Conservation (phyloP, 768 basidiomycete species). For the Trametopsis cervina region DNA sequence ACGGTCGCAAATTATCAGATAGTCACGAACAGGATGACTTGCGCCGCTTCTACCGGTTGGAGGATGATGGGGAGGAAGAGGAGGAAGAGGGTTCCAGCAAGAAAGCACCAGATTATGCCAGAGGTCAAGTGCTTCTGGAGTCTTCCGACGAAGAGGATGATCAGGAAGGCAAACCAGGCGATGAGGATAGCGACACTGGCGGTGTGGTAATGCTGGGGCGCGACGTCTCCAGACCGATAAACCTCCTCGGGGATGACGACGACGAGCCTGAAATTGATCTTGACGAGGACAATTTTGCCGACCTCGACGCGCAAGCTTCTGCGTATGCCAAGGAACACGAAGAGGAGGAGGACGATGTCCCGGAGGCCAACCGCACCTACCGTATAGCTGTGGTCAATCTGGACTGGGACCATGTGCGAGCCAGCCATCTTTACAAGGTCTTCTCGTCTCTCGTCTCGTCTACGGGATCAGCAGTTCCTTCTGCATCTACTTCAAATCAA, state of each 20-base stretch:
- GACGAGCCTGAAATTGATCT: slow-evolving; percentile 62
- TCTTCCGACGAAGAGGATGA: slow-evolving; percentile 76
- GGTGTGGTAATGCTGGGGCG: slow-evolving; percentile 46
- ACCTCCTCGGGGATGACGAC: slow-evolving; percentile 28
- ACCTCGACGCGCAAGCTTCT: slow-evolving; percentile 68
- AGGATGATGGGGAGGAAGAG: slow-evolving; percentile 35
- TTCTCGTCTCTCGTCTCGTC: slow-evolving; percentile 80
- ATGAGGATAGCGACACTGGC: slow-evolving; percentile 38
- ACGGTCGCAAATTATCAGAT: slow-evolving; percentile 67
- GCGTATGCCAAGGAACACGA: slow-evolving; percentile 40
- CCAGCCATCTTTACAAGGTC: slow-evolving; percentile 85
- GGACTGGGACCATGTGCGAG: slow-evolving; percentile 96
- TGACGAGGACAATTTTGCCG: slow-evolving; percentile 67
- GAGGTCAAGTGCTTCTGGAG: slow-evolving; percentile 81
- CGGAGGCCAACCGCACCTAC: slow-evolving; percentile 42
- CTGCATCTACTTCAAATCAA: slow-evolving; percentile 10
- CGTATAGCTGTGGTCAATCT: slow-evolving; percentile 90
- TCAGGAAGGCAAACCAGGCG: slow-evolving; percentile 20
- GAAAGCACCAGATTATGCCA: slow-evolving; percentile 69
- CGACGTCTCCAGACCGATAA: slow-evolving; percentile 36
- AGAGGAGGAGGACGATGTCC: slow-evolving; percentile 36
- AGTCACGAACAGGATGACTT: slow-evolving; percentile 71
- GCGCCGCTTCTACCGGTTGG: slow-evolving; percentile 74
- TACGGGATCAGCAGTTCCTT: slow-evolving; percentile 29
- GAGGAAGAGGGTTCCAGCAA: slow-evolving; percentile 20